Evolutionary conservation across 2,329 filamentous ascomycete genomes (phyloP), one percentile per base, ranked within the genome.

Genomic region (Cladosporium austrohemisphaericum): DNA sequence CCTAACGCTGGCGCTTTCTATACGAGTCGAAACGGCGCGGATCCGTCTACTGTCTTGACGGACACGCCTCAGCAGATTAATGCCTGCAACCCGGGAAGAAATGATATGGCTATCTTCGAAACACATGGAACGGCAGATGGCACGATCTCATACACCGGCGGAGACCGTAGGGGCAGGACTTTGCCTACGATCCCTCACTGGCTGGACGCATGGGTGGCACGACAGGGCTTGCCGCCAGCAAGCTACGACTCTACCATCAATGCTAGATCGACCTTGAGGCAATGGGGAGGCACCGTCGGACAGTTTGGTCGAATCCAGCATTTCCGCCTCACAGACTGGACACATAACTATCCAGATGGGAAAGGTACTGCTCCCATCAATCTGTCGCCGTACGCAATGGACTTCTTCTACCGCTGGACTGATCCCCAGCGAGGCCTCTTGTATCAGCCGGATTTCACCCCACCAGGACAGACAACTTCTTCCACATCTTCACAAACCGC

Each of bases 1-100:
- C 61, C 68, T 0, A 71, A 73, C 14, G 71, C 72, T 1, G 75
- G 69, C 4, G 74, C 72, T 4, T 71, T 68, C 41, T 76, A 77
- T 52, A 60, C 57, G 49, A 65, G 57, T 13, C 57, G 57, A 26
- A 61, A 57, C 19, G 55, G 50, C 14, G 54, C 60, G 9, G 50
- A 57, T 11, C 55, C 60, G 2, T 22, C 44, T 8, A 56, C 52
- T 5, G 49, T 62, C 19, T 49, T 59, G 13, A 55, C 57, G 10
- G 58, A 60, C 19, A 63, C 59, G 1, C 44, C 55, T 8, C 44
- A 51, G 1, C 55, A 62, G 26, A 14, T 51, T 1, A n/a, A n/a
- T n/a, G 16, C 49, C 1, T 64, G 61, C 41, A 50, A 32, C 5
- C 55, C 60, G 13, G 52, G 55, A 8, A 47, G 60, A 14, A 57